Percentiles rank a stretch among this genome's conserved stretches.
These are phyloP conservation scores for Pichia cactophila DNA, from an alignment of 1,139 yeast genomes.

Conservation along the genomic window DNA sequence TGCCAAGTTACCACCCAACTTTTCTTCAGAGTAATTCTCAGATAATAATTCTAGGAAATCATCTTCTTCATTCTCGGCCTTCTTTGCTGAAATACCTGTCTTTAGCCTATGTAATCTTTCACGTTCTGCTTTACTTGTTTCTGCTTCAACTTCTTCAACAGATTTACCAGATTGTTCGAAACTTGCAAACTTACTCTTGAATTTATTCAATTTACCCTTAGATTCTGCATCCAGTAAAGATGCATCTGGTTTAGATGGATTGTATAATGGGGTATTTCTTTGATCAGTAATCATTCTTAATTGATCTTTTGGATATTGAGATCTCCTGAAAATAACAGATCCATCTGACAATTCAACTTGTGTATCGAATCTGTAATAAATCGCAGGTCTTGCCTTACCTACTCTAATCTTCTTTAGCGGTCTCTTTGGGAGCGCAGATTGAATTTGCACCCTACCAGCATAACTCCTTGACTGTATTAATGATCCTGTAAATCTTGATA, in stretches of 20 bases:
- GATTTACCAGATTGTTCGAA: slow-evolving; percentile 35
- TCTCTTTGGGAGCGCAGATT: slow-evolving; percentile 41
- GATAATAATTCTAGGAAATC: slow-evolving; percentile 28
- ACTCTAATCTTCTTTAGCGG: slow-evolving; percentile 48
- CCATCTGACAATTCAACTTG: slow-evolving; percentile 88
- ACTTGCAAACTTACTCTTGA: slow-evolving; percentile 66
- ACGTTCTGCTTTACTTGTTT: slow-evolving; percentile 22
- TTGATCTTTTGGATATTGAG: slow-evolving; percentile 86
- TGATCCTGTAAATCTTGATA: neutral
- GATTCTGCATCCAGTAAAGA: slow-evolving; percentile 71
- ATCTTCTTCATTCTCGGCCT: slow-evolving; percentile 22
- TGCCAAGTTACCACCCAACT: slow-evolving; percentile 29
- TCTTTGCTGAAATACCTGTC: slow-evolving; percentile 21
- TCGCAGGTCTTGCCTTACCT: slow-evolving; percentile 89
- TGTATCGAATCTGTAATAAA: slow-evolving; percentile 83
- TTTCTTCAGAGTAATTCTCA: slow-evolving; percentile 26
- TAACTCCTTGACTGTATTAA: slow-evolving; percentile 11
- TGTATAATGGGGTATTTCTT: slow-evolving; percentile 81
- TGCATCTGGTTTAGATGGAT: slow-evolving; percentile 74
- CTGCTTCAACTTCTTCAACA: slow-evolving; percentile 22
- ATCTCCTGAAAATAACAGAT: slow-evolving; percentile 71
- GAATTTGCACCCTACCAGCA: slow-evolving; percentile 32
- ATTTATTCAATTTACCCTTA: slow-evolving; percentile 78
- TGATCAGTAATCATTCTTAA: slow-evolving; percentile 82
- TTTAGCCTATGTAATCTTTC: slow-evolving; percentile 23